These are phyloP conservation scores for Geranomyces variabilis DNA, from an alignment of 192 early-diverging fungal species.

Conservation along the genomic window DNA sequence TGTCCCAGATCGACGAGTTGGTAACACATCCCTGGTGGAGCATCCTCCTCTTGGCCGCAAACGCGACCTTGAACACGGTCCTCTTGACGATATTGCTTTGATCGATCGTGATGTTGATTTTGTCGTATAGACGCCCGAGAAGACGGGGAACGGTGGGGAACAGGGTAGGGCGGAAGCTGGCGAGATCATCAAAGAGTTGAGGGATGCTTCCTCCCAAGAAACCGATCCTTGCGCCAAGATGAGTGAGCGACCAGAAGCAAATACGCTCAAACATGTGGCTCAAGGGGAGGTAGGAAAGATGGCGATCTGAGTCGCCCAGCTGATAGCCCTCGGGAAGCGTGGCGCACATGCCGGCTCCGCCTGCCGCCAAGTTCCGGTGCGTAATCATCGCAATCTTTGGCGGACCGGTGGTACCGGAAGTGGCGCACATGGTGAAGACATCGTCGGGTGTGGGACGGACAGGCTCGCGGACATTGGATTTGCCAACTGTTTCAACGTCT, in stretches of 20 bases:
- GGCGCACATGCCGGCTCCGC: conserved; percentile 27
- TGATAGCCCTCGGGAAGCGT: conserved; percentile 10
- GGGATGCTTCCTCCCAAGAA: conserved; percentile 73
- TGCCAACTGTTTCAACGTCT: conserved; percentile 53
- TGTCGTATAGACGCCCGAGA: conserved; percentile 83
- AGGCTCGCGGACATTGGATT: conserved; percentile 37
- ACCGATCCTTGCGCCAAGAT: conserved; percentile 62
- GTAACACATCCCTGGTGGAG: conserved; percentile 15
- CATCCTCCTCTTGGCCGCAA: conserved; percentile 43
- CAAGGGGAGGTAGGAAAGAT: conserved; percentile 74
- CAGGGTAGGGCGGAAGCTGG: conserved; percentile 76
- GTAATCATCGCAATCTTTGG: conserved; percentile 15
- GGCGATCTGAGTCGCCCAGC: conserved; percentile 39
- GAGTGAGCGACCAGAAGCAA: conserved; percentile 10
- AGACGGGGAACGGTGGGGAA: conserved; percentile 88
- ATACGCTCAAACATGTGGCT: conserved; percentile 83
- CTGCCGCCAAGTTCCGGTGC: conserved; percentile 24
- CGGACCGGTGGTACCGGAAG: conserved; percentile 64
- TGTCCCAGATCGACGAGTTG: conserved; percentile 70
- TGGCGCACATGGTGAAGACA: conserved; percentile 66
- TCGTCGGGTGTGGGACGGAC: conserved; percentile 68
- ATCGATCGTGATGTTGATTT: conserved; percentile 50
- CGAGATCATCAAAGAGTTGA: conserved; percentile 82
- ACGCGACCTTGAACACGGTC: conserved; percentile 62
- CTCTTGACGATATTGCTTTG: conserved; percentile 23